Evolutionary conservation across 805 yeast species (phyloP), one percentile per base, ranked within the genome.

Genomic region (Yarrowia keelungensis): DNA sequence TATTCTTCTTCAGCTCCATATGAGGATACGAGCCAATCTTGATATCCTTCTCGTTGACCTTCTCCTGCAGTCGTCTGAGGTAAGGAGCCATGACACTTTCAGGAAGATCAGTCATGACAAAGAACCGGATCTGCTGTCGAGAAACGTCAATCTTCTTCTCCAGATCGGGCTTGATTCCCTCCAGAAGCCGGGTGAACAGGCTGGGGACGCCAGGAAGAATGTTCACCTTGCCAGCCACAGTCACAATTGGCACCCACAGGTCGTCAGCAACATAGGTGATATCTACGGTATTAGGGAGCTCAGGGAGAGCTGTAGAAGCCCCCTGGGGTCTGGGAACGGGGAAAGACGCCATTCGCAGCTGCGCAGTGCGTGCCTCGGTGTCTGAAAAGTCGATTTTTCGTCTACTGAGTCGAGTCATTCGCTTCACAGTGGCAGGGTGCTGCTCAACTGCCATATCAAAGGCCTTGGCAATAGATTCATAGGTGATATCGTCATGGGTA

Each of bases 1-100:
- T 91, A 72, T 85, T 89, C 67, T 86, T 79, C 0, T 84, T 82
- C 77, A 86, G 83, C 15, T 83, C 82, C 78, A 85, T 83, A 76
- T 92, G 97, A 1, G 97, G 97, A 75, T 92, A 92, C 42, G 93
- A 88, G 2, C 97, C 97, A 59, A 92, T 82, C 74, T 91, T 92
- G 64, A 91, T 82, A n/a, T 77, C 78, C 42, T 75, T 76, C 19
- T 70, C 69, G 12, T 74, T 73, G 22, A 81, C 80, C 53, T 77
- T 76, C 2, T 74, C 74, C 72, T 90, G 95, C 38, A 89, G 75
- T 1, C 78, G 74, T 1, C 84, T 74, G 70, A 91, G 79, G 67
- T 80, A 85, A 3, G 90, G 87, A 0, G 97, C 95, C 74, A 92
- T 83, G 67, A 81, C 85, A 8, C 90, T 84, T 75, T 92, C 97